A percentile compares a stretch with the other conserved stretches of the same genome.
Conservation (phyloP, 2,329 filamentous ascomycete species). For the Akanthomyces dipterigenus region DNA sequence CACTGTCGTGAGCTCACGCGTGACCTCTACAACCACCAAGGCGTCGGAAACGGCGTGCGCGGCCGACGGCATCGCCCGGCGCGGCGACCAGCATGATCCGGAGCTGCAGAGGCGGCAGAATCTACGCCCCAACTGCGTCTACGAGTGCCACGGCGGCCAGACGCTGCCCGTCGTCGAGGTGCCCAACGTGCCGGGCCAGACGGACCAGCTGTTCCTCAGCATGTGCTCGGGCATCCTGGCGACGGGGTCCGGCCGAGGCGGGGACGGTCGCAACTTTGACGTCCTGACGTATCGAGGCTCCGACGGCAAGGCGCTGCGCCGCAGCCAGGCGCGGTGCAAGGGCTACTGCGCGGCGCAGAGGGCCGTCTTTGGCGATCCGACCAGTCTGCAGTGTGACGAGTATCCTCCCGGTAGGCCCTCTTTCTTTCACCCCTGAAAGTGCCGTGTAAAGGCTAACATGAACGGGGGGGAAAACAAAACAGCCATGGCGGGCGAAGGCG, state of each 20-base stretch:
- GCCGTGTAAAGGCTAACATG: no score
- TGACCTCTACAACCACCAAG: background rate
- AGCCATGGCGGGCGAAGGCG: background rate
- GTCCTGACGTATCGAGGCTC: background rate
- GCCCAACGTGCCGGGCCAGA: background rate
- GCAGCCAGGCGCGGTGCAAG: constrained; percentile 1
- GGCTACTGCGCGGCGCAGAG: background rate
- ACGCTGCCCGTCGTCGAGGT: constrained; percentile 1
- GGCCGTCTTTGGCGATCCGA: background rate
- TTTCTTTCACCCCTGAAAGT: no score
- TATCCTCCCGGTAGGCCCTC: background rate
- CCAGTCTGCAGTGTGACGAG: background rate
- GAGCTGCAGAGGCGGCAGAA: background rate
- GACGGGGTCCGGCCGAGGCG: background rate
- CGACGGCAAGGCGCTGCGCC: background rate
- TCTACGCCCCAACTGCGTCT: background rate
- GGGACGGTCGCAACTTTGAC: constrained; percentile 2
- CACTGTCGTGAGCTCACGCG: background rate
- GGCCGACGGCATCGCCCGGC: background rate
- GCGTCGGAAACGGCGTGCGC: background rate
- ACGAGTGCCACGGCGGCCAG: background rate
- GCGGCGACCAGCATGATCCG: background rate
- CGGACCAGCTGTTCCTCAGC: constrained; percentile 1
- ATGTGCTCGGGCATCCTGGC: background rate
- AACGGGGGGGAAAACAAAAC: no score